Evolutionary conservation across 257 asterid species (phyloP).

Genomic region (Solanum paucissectum): DNA sequence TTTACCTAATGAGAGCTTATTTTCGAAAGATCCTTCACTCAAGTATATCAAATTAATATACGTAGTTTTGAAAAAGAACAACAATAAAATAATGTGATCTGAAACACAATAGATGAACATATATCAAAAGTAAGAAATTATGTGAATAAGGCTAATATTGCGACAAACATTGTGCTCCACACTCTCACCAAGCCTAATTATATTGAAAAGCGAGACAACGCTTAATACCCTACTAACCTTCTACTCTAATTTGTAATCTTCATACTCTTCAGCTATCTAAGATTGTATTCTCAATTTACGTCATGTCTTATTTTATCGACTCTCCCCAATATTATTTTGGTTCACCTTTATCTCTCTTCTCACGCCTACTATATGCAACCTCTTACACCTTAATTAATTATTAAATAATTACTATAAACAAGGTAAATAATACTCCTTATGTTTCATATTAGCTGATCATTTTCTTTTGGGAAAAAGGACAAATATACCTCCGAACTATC

Average conservation of each 20-base stretch:
- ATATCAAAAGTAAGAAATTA: not conserved
- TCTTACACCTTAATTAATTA: not conserved
- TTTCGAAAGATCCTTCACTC: fast-evolving
- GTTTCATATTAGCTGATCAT: too few relatives aligned
- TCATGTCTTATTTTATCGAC: not conserved
- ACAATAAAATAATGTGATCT: not conserved
- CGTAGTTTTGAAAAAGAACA: not conserved
- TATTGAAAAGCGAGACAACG: not conserved
- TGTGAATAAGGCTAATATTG: not conserved
- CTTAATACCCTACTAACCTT: not conserved
- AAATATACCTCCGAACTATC: too few relatives aligned
- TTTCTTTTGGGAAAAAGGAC: too few relatives aligned
- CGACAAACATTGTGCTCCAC: not conserved
- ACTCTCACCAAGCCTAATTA: not conserved
- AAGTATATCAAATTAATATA: too few relatives aligned
- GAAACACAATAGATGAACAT: not conserved
- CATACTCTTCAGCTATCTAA: not conserved
- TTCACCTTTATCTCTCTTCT: not conserved
- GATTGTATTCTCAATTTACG: not conserved
- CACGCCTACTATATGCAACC: not conserved
- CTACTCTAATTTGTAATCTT: not conserved
- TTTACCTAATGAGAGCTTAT: too few relatives aligned
- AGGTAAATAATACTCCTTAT: not conserved
- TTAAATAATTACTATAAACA: too few relatives aligned
- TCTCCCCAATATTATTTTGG: not conserved